A percentile compares a stretch with the other conserved stretches of the same genome.
Evolutionary conservation across 306 rosid genomes (phyloP).

Genomic region (Acacia acuminata): DNA sequence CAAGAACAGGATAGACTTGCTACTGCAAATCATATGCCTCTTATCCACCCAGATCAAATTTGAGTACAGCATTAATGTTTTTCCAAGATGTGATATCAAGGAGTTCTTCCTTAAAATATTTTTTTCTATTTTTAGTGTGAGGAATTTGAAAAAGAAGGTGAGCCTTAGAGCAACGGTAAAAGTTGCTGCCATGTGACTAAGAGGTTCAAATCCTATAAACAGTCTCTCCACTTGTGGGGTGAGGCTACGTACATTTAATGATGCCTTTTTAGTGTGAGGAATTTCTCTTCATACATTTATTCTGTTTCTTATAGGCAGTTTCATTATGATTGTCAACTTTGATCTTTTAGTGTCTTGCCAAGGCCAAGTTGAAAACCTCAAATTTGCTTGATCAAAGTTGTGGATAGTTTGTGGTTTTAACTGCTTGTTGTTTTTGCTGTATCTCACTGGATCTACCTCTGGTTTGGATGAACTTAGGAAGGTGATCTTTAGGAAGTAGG

Average conservation of each 20-base stretch:
- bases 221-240: too few relatives aligned
- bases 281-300: background rate
- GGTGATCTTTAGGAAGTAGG: conserved; percentile 7
- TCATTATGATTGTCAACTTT: background rate
- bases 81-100: background rate
- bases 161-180: too few relatives aligned
- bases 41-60: background rate
- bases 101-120: background rate
- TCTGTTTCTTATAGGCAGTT: background rate
- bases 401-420: conserved; percentile 6
- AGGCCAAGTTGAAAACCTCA: background rate
- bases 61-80: background rate
- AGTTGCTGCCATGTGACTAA: too few relatives aligned
- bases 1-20: background rate
- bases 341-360: conserved; percentile 2
- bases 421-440: background rate
- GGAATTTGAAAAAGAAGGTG: background rate
- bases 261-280: background rate
- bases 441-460: background rate
- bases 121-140: background rate
- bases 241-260: too few relatives aligned
- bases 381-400: background rate
- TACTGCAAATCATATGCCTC: background rate
- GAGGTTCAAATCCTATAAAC: too few relatives aligned
- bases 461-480: conserved; percentile 10